Evolutionary conservation across 2,329 filamentous ascomycete genomes (phyloP), one percentile per base, ranked within the genome.

Genomic region (Botryotinia narcissicola): DNA sequence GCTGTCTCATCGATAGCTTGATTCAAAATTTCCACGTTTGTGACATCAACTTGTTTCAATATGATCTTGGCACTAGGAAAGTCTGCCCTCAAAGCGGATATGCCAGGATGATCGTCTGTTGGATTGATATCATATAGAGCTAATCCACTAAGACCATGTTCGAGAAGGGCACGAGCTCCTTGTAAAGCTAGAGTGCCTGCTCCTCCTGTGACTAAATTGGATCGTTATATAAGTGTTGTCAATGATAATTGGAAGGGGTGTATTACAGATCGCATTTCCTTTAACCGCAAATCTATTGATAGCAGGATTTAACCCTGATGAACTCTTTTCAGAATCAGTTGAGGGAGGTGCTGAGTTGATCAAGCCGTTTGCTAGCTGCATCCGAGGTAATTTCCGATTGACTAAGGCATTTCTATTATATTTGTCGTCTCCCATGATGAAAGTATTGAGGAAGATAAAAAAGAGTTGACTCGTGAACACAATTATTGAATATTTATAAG

Each of bases 71-170:
- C 82, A 4, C 80, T 73, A 0, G 90, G 89, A 74, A 92, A 92
- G 29, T 88, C 85, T 0, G 78, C 70, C 62, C 83, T 82, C 0
- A 93, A 84, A 1, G 77, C 73, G 2, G 83, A 77, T 68, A 91
- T 84, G 40, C 83, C 81, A 9, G 79, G 74, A 73, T 82, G 79
- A 1, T 85, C 74, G 83, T 6, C 82, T 79, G 77, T 86, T 83
- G 20, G 90, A 79, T 78, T 75, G 40, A 79, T 63, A 79, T 93
- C 91, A 79, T 91, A 87, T 44, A 93, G 84, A 60, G 85, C 85
- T 18, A 92, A 82, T 3, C 87, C 88, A 0, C 83, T 80, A 2
- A 89, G 83, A 12, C 91, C 91, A 78, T 93, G 91, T 81, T 93
- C 90, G 54, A 93, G 88, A 32, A 93, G 85, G 2, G 91, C 91